Percentiles rank a stretch among this genome's conserved stretches.
Evolutionary conservation across 495 filamentous ascomycete species (phyloP).

Genomic region (Tirmania nivea): DNA sequence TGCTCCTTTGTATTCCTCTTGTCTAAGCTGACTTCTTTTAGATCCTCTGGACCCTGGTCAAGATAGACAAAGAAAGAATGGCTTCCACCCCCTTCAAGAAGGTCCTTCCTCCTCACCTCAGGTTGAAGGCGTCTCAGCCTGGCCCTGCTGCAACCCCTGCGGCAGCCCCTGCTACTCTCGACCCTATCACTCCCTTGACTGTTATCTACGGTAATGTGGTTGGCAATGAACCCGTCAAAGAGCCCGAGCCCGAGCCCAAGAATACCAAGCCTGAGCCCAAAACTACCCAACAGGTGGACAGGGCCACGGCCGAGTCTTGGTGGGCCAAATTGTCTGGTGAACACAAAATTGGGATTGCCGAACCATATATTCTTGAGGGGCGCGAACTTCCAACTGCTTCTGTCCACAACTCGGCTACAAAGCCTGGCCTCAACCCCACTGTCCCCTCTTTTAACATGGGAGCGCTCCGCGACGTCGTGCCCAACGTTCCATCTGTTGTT

Average conservation of each 20-base stretch:
- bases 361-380: background rate
- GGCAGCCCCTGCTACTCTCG: background rate
- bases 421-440: too few species aligned
- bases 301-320: background rate
- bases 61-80: too few species aligned
- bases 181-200: background rate
- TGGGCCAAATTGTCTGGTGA: background rate
- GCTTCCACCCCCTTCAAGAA: too few species aligned
- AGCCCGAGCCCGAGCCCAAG: background rate
- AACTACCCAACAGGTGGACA: background rate
- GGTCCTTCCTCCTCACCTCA: background rate
- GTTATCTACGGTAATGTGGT: background rate
- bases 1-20: too few species aligned
- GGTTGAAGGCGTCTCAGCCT: background rate
- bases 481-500: too few species aligned
- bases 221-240: background rate
- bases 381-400: background rate
- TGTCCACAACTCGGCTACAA: too few species aligned
- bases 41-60: too few species aligned
- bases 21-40: too few species aligned
- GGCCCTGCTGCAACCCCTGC: too few species aligned
- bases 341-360: background rate
- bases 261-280: background rate
- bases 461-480: too few species aligned
- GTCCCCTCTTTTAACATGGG: too few species aligned